Evolutionary conservation across 495 filamentous ascomycete species (phyloP), one percentile per base, ranked within the genome.

Genomic region (Aspergillus saccharolyticus): DNA sequence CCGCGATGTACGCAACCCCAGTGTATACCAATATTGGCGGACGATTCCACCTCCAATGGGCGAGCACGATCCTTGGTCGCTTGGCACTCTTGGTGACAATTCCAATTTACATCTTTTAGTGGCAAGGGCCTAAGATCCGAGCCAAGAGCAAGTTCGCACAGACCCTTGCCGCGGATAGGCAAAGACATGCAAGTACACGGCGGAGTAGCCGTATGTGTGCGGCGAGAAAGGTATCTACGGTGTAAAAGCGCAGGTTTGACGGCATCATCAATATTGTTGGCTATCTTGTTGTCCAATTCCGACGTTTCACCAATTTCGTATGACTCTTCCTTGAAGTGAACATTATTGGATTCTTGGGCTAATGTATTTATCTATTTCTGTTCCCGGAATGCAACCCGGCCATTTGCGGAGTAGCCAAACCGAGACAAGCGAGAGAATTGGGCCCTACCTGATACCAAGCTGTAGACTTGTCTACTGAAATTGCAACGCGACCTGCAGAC

Each of bases 51-150:
- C 60, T 77, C 17, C 69, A 74, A 54, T 79, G 73, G 65, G 70
- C 74, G 6, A 66, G 70, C 9, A 77, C 70, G 0, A 70, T 78
- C 16, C 69, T 79, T 2, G 76, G 61, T 3, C 69, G 61, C 52
- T 20, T 80, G 3, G 72, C 73, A 1, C 52, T 77, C 10, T 20
- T 78, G 8, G 71, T 79, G n/a, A 77, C 74, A 0, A 70, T 72
- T 21, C 74, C 76, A 0, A 75, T 80, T 47, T 80, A 74, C 51
- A 61, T 78, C n/a, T 76, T 79, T 57, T 80, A 78, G 51, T 73
- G 68, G 66, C 76, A 78, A 44, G 76, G 77, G 0, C 74, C 77
- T 9, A 22, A 66, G 47, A 75, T 79, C 21, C 64, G 77, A 33
- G 68, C 64, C 30, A 67, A 54, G 56, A 75, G 70, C 47, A 78